phyloP scores from a whole-genome alignment of 106 monocot species.

The Xerophyta viscosa region DNA sequence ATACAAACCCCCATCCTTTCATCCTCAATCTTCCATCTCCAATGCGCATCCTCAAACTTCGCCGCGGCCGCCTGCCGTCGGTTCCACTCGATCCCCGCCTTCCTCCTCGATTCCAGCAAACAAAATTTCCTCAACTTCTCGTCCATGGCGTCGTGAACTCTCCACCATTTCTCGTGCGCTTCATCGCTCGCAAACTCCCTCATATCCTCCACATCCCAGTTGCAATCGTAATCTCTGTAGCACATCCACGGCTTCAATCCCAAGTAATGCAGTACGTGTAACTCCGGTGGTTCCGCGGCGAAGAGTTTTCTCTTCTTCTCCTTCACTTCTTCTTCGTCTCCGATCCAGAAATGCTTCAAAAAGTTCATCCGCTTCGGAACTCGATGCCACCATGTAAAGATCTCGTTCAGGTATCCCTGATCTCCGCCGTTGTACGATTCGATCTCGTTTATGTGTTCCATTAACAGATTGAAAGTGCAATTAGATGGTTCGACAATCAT shows the following conservation, averaged over 20 bases:
- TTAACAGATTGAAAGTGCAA: constrained; percentile 58
- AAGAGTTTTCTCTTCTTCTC: constrained; percentile 46
- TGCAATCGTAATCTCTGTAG: constrained; percentile 75
- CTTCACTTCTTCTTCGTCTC: constrained; percentile 44
- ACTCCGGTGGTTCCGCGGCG: constrained; percentile 51
- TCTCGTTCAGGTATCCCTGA: constrained; percentile 78
- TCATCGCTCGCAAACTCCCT: constrained; percentile 70
- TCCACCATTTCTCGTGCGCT: constrained; percentile 73
- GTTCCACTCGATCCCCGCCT: constrained; percentile 71
- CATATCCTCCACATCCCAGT: constrained; percentile 51
- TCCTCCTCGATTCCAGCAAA: constrained; percentile 46
- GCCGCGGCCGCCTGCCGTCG: constrained; percentile 65
- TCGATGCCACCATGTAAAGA: constrained; percentile 83
- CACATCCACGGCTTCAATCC: constrained; percentile 77
- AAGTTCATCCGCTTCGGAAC: constrained; percentile 75
- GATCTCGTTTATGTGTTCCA: constrained; percentile 68
- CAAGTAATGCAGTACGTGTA: constrained; percentile 70
- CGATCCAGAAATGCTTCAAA: constrained; percentile 73
- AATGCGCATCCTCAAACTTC: constrained; percentile 60
- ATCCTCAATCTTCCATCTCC: constrained; percentile 47
- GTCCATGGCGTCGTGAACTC: constrained; percentile 73
- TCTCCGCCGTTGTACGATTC: constrained; percentile 74
- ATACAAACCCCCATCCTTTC: constrained; percentile 38
- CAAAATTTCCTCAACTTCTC: constrained; percentile 44
- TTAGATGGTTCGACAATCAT: constrained; percentile 76